Percentiles rank a stretch among this genome's conserved stretches.
Conservation (phyloP, 1,284 basidiomycete species). For the Mycena sp. region DNA sequence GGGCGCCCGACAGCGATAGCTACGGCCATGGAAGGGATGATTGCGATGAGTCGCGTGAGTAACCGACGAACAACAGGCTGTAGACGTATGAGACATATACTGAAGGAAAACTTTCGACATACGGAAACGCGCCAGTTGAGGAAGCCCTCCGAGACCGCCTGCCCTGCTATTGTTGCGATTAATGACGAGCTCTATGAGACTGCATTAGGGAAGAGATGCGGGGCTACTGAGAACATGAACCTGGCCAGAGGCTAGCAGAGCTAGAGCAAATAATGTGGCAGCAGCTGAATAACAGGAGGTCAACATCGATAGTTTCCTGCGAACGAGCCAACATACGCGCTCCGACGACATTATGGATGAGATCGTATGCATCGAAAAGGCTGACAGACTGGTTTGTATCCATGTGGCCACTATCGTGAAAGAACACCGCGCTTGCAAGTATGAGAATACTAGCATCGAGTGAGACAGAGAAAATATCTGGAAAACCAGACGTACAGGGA, state of each 20-base stretch:
- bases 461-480: slow-evolving; percentile 10
- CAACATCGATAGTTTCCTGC: neutral
- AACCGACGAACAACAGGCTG: slow-evolving; percentile 85
- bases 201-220: neutral
- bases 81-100: no score
- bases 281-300: slow-evolving; percentile 53
- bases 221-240: slow-evolving; percentile 32
- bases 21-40: slow-evolving; percentile 89
- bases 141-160: slow-evolving; percentile 95
- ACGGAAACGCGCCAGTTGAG: slow-evolving; percentile 90
- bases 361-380: slow-evolving; percentile 83
- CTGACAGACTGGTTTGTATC: slow-evolving; percentile 62
- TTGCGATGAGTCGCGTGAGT: slow-evolving; percentile 84
- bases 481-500: slow-evolving; percentile 62
- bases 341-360: slow-evolving; percentile 76
- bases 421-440: slow-evolving; percentile 79
- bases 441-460: slow-evolving; percentile 66
- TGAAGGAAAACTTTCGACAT: no score
- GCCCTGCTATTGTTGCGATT: slow-evolving; percentile 92
- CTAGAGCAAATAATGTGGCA: slow-evolving; percentile 87
- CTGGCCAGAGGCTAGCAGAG: slow-evolving; percentile 85
- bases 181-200: slow-evolving; percentile 83
- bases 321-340: slow-evolving; percentile 56
- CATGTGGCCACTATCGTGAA: slow-evolving; percentile 56
- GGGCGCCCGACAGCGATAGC: slow-evolving; percentile 78